Percentiles rank a stretch among this genome's conserved stretches.
Evolutionary conservation across 176 grass and related monocot genomes (phyloP).

Genomic region (Juncus inflexus): DNA sequence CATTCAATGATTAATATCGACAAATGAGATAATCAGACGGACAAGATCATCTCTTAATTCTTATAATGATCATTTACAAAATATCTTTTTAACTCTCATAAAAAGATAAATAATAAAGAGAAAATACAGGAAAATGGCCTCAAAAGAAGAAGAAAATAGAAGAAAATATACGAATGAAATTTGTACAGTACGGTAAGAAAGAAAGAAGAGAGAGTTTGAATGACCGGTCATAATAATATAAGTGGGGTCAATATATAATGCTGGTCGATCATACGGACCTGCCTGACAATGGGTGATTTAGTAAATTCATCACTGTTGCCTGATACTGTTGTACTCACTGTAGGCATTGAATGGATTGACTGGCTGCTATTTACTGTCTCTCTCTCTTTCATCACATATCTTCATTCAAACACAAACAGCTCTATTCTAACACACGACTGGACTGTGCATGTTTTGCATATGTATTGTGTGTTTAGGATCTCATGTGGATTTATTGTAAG

Average conservation of each 20-base stretch:
- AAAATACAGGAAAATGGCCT: too few species aligned
- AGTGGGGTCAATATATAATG: background rate
- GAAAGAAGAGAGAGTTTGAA: conserved; percentile 1
- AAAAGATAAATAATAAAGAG: too few species aligned
- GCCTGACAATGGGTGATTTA: background rate
- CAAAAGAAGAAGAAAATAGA: too few species aligned
- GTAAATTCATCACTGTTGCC: conserved; percentile 4
- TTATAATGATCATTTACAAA: too few species aligned
- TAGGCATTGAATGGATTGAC: conserved; percentile 25
- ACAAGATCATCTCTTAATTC: too few species aligned
- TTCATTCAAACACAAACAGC: conserved; percentile 10
- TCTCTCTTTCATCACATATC: conserved; percentile 14
- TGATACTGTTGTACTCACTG: conserved; percentile 1
- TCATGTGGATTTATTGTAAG: background rate
- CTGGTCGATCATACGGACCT: background rate
- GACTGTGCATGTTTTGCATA: too few species aligned
- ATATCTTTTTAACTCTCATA: too few species aligned
- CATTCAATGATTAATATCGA: too few species aligned
- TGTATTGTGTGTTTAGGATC: background rate
- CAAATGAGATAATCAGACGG: too few species aligned
- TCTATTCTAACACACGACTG: conserved; percentile 1
- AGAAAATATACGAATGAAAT: too few species aligned
- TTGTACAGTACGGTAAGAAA: conserved; percentile 25
- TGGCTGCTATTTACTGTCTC: conserved; percentile 8
- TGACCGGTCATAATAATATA: background rate